Evolutionary conservation across 2,329 filamentous ascomycete species (phyloP).

Genomic region (Rhexocercosporidium sp.): DNA sequence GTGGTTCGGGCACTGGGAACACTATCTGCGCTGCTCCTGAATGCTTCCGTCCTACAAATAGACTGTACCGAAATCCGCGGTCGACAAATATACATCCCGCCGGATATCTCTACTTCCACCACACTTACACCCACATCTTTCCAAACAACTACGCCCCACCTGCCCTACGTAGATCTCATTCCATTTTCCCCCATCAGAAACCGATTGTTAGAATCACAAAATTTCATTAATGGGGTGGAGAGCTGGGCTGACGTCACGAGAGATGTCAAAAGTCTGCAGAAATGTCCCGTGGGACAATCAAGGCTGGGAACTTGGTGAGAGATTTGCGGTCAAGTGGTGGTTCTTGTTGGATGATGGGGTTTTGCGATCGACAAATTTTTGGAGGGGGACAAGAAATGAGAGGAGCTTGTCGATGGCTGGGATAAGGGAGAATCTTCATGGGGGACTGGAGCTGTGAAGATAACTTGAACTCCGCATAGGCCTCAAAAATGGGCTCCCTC

Average conservation of each 20-base stretch:
- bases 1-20: slow-evolving; percentile 10
- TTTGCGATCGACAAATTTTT: slow-evolving; percentile 39
- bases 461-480: neutral
- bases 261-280: slow-evolving; percentile 40
- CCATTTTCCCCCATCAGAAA: slow-evolving; percentile 43
- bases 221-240: slow-evolving; percentile 13
- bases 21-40: slow-evolving; percentile 21
- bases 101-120: slow-evolving; percentile 16
- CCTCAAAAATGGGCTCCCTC: no score
- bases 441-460: neutral
- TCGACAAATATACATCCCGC: slow-evolving; percentile 15
- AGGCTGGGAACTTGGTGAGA: slow-evolving; percentile 39
- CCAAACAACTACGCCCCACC: slow-evolving; percentile 40
- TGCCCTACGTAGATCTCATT: slow-evolving; percentile 46
- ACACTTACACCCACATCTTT: slow-evolving; percentile 39
- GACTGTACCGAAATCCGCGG: slow-evolving; percentile 9
- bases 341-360: slow-evolving; percentile 39
- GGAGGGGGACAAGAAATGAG: slow-evolving; percentile 39
- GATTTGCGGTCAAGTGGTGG: slow-evolving; percentile 39
- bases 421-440: neutral
- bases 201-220: slow-evolving; percentile 28
- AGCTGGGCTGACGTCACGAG: slow-evolving; percentile 31
- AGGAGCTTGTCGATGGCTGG: slow-evolving; percentile 14
- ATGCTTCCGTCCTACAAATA: slow-evolving; percentile 20
- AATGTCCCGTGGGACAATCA: slow-evolving; percentile 39